phyloP scores from a whole-genome alignment of 768 basidiomycete genomes.

The Polyporus arcularius region DNA sequence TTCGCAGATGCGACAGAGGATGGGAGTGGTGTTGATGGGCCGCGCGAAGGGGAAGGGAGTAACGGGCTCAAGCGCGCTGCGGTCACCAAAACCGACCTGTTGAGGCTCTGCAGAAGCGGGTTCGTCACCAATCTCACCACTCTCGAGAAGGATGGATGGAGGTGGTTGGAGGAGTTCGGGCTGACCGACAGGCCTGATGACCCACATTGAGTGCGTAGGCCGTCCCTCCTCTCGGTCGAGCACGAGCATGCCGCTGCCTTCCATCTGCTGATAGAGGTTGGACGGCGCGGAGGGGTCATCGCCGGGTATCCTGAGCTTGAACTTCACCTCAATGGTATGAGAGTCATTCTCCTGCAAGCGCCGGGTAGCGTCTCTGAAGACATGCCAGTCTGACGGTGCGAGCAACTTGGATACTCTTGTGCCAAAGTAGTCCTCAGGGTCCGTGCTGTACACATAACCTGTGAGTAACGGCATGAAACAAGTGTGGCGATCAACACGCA shows the following conservation, averaged over 20 bases:
- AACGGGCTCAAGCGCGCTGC: conserved; percentile 37
- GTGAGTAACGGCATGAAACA: conserved; percentile 1
- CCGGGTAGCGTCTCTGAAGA: conserved; percentile 86
- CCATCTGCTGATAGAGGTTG: conserved; percentile 79
- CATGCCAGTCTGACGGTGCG: conserved; percentile 73
- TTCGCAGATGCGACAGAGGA: conserved; percentile 98
- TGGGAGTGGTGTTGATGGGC: conserved; percentile 77
- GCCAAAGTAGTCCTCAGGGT: conserved; percentile 77
- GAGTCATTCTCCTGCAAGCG: conserved; percentile 89
- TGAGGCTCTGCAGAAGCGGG: conserved; percentile 32
- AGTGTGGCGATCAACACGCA: conserved; percentile 39
- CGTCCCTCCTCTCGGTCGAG: conserved; percentile 85
- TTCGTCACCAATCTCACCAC: conserved; percentile 42
- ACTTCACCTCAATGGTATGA: conserved; percentile 90
- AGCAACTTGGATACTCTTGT: conserved; percentile 82
- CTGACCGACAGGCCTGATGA: conserved; percentile 78
- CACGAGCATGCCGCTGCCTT: conserved; percentile 99
- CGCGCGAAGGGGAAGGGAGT: conserved; percentile 77
- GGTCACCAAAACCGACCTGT: conserved; percentile 42
- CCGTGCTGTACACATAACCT: conserved; percentile 52
- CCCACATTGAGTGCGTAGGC: conserved; percentile 98
- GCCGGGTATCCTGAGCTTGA: conserved; percentile 77
- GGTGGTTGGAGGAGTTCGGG: conserved; percentile 69
- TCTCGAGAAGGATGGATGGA: conserved; percentile 60
- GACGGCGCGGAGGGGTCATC: conserved; percentile 52